phyloP scores from a whole-genome alignment of 2,329 filamentous ascomycete genomes.

The Colletotrichum sansevieriae region DNA sequence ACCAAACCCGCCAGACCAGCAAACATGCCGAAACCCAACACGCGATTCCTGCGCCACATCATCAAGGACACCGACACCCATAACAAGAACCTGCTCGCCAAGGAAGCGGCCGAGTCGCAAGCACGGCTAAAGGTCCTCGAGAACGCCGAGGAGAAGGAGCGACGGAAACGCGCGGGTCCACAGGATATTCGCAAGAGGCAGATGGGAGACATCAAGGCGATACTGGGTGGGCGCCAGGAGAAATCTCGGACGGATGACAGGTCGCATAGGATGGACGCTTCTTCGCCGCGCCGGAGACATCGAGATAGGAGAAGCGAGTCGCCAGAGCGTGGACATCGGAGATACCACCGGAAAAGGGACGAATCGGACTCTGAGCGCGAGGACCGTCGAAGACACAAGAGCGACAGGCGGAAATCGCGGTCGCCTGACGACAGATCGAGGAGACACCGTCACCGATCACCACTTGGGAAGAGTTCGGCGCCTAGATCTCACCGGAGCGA shows the following conservation, averaged over 20 bases:
- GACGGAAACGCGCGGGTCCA: conserved; percentile 60
- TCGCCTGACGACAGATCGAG: conserved; percentile 49
- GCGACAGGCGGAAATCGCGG: conserved; percentile 46
- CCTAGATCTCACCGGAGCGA: conserved; percentile 39
- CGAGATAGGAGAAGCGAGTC: conserved; percentile 35
- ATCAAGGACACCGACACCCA: conserved; percentile 90
- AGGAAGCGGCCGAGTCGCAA: conserved; percentile 83
- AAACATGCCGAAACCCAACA: conserved; percentile 88
- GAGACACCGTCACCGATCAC: conserved; percentile 51
- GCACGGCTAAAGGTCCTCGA: conserved; percentile 76
- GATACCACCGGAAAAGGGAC: conserved; percentile 23
- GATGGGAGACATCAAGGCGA: conserved; percentile 71
- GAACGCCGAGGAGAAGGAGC: conserved; percentile 59
- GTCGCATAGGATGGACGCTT: conserved; percentile 8
- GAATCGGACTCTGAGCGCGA: conserved; percentile 35
- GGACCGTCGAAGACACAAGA: conserved; percentile 36
- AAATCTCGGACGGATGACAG: conserved; percentile 34
- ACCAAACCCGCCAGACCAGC: conserved; percentile 63
- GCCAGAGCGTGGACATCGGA: conserved; percentile 26
- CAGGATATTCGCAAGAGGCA: conserved; percentile 69
- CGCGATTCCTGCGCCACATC: conserved; percentile 87
- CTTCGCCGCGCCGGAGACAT: conserved; percentile 21
- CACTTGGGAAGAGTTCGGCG: conserved; percentile 7
- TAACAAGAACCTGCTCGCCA: conserved; percentile 87
- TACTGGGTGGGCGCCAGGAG: conserved; percentile 58